Evolutionary conservation across 495 filamentous ascomycete species (phyloP).

Genomic region (Lepraria neglecta): DNA sequence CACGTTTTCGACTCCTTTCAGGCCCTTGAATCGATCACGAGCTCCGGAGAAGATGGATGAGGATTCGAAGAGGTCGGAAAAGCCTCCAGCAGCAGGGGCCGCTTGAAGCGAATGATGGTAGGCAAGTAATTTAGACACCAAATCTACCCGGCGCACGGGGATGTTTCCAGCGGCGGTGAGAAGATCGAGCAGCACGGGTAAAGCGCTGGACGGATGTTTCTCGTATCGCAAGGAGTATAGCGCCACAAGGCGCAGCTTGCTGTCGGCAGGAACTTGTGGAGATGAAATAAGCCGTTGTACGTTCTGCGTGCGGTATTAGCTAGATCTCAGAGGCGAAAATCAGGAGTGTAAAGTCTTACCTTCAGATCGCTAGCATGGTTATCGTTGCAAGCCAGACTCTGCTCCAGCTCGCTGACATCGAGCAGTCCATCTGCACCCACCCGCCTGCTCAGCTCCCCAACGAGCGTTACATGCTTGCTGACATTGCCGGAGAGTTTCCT

Average conservation of each 20-base stretch:
- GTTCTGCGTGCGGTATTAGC: conserved; percentile 46
- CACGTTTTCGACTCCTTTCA: conserved; percentile 96
- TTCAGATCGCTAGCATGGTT: conserved; percentile 83
- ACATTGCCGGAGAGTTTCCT: conserved; percentile 94
- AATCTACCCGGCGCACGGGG: conserved; percentile 61
- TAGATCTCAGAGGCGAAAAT: neutral
- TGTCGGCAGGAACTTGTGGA: conserved; percentile 62
- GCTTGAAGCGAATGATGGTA: conserved; percentile 82
- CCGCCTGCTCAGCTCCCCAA: conserved; percentile 82
- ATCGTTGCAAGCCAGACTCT: conserved; percentile 93
- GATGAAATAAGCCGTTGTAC: conserved; percentile 78
- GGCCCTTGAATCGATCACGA: conserved; percentile 81
- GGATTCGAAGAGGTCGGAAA: conserved; percentile 86
- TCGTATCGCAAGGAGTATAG: conserved; percentile 90
- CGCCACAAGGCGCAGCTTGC: conserved; percentile 81
- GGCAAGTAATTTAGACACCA: conserved; percentile 68
- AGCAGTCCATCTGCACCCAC: conserved; percentile 79
- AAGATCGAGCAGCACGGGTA: conserved; percentile 78
- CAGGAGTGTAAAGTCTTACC: conserved; percentile 40
- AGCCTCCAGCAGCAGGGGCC: conserved; percentile 59
- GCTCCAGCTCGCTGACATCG: conserved; percentile 93
- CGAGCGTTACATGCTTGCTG: conserved; percentile 94
- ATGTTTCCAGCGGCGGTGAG: conserved; percentile 70
- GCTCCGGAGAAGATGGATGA: conserved; percentile 87
- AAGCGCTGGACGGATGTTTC: conserved; percentile 69